A percentile compares a stretch with the other conserved stretches of the same genome.
Conservation (phyloP, 2,329 filamentous ascomycete species). For the Scedosporium apiospermum region DNA sequence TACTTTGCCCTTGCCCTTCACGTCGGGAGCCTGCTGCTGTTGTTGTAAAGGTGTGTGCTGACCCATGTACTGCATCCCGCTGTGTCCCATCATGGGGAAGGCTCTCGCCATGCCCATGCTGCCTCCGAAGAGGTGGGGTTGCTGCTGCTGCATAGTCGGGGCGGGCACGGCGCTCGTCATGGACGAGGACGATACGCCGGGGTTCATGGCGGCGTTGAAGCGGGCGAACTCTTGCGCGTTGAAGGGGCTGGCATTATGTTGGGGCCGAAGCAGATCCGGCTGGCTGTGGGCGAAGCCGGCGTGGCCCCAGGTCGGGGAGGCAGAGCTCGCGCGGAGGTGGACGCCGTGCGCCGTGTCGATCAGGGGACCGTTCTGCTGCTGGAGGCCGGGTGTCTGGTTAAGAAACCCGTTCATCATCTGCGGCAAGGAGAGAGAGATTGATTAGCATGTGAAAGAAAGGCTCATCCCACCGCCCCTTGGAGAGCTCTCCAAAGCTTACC, state of each 20-base stretch:
- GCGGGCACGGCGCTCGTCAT: slow-evolving; percentile 8
- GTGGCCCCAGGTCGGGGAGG: slow-evolving; percentile 40
- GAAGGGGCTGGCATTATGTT: slow-evolving; percentile 52
- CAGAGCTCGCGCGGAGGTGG: slow-evolving; percentile 42
- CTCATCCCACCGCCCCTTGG: too few species aligned
- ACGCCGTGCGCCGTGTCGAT: slow-evolving; percentile 39
- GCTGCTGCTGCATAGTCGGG: slow-evolving; percentile 27
- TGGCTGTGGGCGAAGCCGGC: slow-evolving; percentile 44
- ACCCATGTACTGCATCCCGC: slow-evolving; percentile 46
- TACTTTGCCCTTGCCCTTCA: slow-evolving; percentile 82
- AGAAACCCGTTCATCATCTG: slow-evolving; percentile 93
- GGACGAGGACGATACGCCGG: slow-evolving; percentile 33
- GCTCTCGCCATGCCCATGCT: slow-evolving; percentile 43
- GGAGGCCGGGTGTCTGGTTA: slow-evolving; percentile 59
- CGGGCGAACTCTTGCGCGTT: slow-evolving; percentile 76
- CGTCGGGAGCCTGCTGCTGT: slow-evolving; percentile 37
- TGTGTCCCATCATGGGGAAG: slow-evolving; percentile 11
- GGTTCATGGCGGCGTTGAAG: slow-evolving; percentile 67
- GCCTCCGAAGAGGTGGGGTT: slow-evolving; percentile 48
- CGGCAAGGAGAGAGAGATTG: slow-evolving; percentile 4
- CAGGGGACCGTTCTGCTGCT: slow-evolving; percentile 40
- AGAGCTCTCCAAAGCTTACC: slow-evolving; percentile 29
- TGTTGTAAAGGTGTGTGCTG: slow-evolving; percentile 30
- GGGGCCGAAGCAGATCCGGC: slow-evolving; percentile 10
- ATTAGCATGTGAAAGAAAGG: neutral